Evolutionary conservation across 768 basidiomycete genomes (phyloP), one percentile per base, ranked within the genome.

Genomic region (Tricholoma furcatifolium): DNA sequence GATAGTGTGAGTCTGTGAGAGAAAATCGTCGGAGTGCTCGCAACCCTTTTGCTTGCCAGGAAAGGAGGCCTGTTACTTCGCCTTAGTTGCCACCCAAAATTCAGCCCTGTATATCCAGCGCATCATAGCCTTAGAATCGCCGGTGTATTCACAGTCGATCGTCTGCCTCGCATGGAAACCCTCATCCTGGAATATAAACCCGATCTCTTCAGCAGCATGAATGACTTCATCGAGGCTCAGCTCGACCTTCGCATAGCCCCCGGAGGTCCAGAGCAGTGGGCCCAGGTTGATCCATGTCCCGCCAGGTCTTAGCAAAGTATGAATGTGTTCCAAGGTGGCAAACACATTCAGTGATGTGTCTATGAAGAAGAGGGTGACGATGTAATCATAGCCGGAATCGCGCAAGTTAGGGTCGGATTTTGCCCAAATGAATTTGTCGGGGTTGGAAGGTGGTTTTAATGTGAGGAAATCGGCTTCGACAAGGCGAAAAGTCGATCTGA

Each of bases 241-340:
- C 62, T 84, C 83, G 21, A 85, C 61, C 54, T 76, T 75, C 7
- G 82, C 74, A 57, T 78, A 73, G 1, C 70, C 81, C 8, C 82
- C 81, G 2, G 74, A 72, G 1, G 80, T 79, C 83, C 83, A 86
- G 3, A 88, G 70, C 17, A 88, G 67, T 7, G 85, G 87, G 1
- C 86, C 87, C 4, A 86, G 70, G 62, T 89, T 89, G 62, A 88
- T 79, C 87, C 86, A 89, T 8, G 66, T 72, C 2, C 86, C 87
- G 4, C 84, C 83, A 0, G 84, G 82, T 31, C 73, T 73, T 14
- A 89, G 74, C 18, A 86, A 73, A 11, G 55, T 36, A 60, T 80
- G 73, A 35, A 89, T 85, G 24, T 84, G 81, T 50, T 77, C 72
- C 51, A 88, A 70, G 12, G 80, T 81, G 0, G 73, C 63, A 39